Conservation (phyloP, 345 rosid species). For the Dovyalis caffra region DNA sequence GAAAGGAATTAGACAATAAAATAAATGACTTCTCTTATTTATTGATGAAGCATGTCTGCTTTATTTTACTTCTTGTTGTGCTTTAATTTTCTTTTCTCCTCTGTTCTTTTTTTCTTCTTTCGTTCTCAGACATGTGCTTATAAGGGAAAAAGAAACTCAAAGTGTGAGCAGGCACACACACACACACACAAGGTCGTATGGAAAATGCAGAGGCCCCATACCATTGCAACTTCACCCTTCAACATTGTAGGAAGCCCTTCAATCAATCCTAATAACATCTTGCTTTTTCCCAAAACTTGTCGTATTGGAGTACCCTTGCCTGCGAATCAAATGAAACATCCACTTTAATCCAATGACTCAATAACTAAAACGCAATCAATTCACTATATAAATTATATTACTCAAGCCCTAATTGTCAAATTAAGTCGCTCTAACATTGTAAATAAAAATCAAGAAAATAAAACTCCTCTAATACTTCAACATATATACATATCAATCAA, state of each 20-base stretch:
- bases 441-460: neutral
- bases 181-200: neutral
- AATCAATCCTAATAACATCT: slow-evolving; percentile 78
- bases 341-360: slow-evolving; percentile 11
- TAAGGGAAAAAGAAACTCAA: no score
- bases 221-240: slow-evolving; percentile 96
- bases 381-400: no score
- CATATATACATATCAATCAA: neutral
- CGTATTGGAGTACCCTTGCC: slow-evolving; percentile 79
- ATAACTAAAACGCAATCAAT: neutral
- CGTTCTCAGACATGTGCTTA: neutral
- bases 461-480: neutral
- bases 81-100: neutral
- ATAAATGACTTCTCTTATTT: neutral
- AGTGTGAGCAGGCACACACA: no score
- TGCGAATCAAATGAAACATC: slow-evolving; percentile 24
- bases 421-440: slow-evolving; percentile 1
- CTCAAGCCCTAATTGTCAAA: slow-evolving; percentile 1
- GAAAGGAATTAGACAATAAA: neutral
- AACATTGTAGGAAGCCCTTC: slow-evolving; percentile 93
- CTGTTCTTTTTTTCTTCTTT: neutral
- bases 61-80: neutral
- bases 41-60: neutral
- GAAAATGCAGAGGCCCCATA: slow-evolving; percentile 26
- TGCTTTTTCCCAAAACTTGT: slow-evolving; percentile 85